Evolutionary conservation across 2,329 filamentous ascomycete genomes (phyloP).

Genomic region (Aspergillus eucalypticola): DNA sequence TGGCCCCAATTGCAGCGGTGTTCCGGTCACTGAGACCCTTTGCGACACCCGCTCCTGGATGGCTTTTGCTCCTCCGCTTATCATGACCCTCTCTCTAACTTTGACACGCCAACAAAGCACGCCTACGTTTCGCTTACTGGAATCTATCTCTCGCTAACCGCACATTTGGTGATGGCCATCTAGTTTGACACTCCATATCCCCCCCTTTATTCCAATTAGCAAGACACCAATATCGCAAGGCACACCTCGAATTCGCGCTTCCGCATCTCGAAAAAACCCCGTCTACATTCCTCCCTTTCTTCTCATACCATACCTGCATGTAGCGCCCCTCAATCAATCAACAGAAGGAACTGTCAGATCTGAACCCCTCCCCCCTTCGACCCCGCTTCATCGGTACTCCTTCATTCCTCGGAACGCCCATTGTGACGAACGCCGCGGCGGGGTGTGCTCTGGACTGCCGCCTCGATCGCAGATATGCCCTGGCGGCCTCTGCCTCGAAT

Average conservation of each 20-base stretch:
- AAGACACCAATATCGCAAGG: background rate
- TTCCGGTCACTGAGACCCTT: slow-evolving; percentile 2
- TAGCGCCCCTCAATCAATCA: slow-evolving; percentile 24
- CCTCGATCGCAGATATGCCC: slow-evolving; percentile 65
- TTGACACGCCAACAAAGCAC: background rate
- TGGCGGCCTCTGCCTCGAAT: slow-evolving; percentile 97
- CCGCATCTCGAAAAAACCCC: slow-evolving; percentile 14
- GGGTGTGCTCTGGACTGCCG: slow-evolving; percentile 20
- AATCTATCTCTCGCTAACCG: slow-evolving; percentile 3
- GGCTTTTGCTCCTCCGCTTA: slow-evolving; percentile 4
- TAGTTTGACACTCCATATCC: slow-evolving; percentile 14
- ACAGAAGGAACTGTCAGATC: slow-evolving; percentile 25
- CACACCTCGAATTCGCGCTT: slow-evolving; percentile 5
- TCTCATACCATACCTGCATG: slow-evolving; percentile 26
- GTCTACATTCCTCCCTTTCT: slow-evolving; percentile 27
- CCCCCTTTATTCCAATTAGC: slow-evolving; percentile 1
- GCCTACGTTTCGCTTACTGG: slow-evolving; percentile 7
- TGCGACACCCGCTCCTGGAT: slow-evolving; percentile 6
- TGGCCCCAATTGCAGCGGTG: background rate
- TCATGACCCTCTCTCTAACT: slow-evolving; percentile 4
- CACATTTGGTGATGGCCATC: slow-evolving; percentile 13
- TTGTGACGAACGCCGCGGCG: slow-evolving; percentile 24
- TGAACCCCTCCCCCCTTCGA: slow-evolving; percentile 10
- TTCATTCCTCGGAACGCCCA: slow-evolving; percentile 27
- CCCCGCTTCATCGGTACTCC: slow-evolving; percentile 20